Evolutionary conservation across 768 basidiomycete genomes (phyloP), one percentile per base, ranked within the genome.

Genomic region (Leccinum imitatum): DNA sequence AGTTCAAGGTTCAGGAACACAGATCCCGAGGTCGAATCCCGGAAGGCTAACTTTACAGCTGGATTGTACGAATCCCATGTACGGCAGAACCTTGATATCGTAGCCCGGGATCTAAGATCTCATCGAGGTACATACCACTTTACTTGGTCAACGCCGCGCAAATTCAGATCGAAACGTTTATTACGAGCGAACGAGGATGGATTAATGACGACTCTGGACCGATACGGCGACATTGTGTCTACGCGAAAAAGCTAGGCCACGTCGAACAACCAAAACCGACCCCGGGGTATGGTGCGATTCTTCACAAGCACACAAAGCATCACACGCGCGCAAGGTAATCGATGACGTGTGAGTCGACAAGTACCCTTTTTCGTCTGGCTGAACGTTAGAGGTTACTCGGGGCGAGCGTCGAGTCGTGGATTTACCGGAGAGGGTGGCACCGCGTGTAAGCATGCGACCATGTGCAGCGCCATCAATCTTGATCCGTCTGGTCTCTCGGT

Each of bases 401-500:
- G 44, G 44, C 19, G 44, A 46, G 19, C 19, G 19, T 46, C 19
- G 44, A 19, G 44, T 46, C 19, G 44, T 46, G 44, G n/a, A 46
- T 46, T 46, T 46, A 46, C 44, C 44, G 44, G 44, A 1, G 9
- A 46, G 44, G 44, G n/a, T 46, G 44, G 11, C 21, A 57, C 23
- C 25, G 8, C 17, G 27, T 52, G 46, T 25, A 23, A 37, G 31
- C 37, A 46, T 19, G 55, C 25, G 56, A 50, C 50, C 57, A 65
- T 57, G 57, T 58, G 59, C 44, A 58, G 23, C 46, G 46, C 35
- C 48, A 15, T 71, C 73, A 90, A 69, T 90, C 89, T 69, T 84
- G 82, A 65, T 90, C 90, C 11, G 84, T 86, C 70, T 89, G 87
- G 72, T 94, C 92, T 64, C 91, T 77, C 2, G 91, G 88, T n/a